phyloP scores from a whole-genome alignment of 2,329 filamentous ascomycete genomes.

The Fusarium bactridioides region DNA sequence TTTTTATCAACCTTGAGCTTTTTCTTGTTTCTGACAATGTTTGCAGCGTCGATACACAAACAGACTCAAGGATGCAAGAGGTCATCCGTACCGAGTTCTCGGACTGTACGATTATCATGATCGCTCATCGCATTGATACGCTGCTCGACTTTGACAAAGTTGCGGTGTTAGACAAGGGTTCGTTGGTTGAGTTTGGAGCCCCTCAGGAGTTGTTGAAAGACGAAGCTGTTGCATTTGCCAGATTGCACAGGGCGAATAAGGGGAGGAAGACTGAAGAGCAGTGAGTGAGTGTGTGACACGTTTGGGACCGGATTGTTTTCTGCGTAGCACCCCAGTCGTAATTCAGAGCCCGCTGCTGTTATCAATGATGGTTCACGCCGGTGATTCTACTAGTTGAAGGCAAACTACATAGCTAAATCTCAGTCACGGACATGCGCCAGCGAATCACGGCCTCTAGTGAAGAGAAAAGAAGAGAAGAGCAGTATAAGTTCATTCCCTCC shows the following conservation, averaged over 20 bases:
- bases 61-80: conserved; percentile 42
- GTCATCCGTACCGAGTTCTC: conserved; percentile 44
- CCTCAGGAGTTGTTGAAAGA: conserved; percentile 36
- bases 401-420: background rate
- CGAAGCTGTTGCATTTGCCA: conserved; percentile 34
- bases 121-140: conserved; percentile 46
- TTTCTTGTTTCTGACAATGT: background rate
- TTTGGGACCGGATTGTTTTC: background rate
- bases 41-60: conserved; percentile 42
- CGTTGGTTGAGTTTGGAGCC: conserved; percentile 42
- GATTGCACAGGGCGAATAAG: conserved; percentile 37
- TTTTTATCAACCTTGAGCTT: background rate
- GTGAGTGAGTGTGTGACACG: background rate
- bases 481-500: background rate
- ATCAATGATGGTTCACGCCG: background rate
- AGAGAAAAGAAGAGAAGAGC: background rate
- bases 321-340: background rate
- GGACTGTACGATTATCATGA: conserved; percentile 46
- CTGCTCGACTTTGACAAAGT: conserved; percentile 47
- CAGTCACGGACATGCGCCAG: background rate
- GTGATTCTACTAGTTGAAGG: background rate
- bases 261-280: conserved; percentile 6
- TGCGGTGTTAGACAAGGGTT: conserved; percentile 43
- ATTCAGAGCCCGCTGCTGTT: background rate
- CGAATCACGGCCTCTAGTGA: background rate